Conservation (phyloP, 331 rosid genomes). For the Saraca asoca region DNA sequence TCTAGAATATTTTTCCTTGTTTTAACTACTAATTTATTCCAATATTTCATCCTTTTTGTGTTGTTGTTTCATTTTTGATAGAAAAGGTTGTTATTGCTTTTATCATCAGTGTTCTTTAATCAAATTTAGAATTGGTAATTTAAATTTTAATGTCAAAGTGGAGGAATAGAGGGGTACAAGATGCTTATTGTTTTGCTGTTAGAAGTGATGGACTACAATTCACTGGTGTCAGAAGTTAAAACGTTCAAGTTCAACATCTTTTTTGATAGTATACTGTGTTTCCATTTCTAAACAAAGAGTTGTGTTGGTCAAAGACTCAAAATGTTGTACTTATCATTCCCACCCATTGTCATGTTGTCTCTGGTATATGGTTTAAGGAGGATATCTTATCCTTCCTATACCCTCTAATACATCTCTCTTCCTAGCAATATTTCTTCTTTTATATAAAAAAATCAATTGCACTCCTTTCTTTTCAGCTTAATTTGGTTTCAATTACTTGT, state of each 20-base stretch:
- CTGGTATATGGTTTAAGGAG: too few relatives aligned
- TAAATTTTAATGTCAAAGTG: background rate
- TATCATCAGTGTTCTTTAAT: constrained; percentile 5
- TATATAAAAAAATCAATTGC: background rate
- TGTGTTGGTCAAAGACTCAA: background rate
- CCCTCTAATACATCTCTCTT: too few relatives aligned
- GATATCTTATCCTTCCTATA: too few relatives aligned
- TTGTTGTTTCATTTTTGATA: background rate
- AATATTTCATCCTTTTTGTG: background rate
- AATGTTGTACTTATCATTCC: too few relatives aligned
- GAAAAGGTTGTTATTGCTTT: background rate
- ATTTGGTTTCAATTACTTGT: constrained; percentile 1
- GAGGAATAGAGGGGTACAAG: background rate
- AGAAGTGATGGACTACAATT: background rate
- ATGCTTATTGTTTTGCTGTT: too few relatives aligned
- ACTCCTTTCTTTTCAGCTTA: background rate
- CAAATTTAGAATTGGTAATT: constrained; percentile 15
- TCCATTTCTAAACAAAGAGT: constrained; percentile 15
- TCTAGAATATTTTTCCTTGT: constrained; percentile 21
- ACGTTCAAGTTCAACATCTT: constrained; percentile 6
- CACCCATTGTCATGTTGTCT: too few relatives aligned
- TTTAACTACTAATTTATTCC: constrained; percentile 1
- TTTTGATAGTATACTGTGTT: constrained; percentile 22
- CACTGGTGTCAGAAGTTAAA: background rate
- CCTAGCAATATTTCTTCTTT: too few relatives aligned